Percentiles rank a stretch among this genome's conserved stretches.
phyloP scores from a whole-genome alignment of 345 rosid genomes.

The Noccaea bulbosa region DNA sequence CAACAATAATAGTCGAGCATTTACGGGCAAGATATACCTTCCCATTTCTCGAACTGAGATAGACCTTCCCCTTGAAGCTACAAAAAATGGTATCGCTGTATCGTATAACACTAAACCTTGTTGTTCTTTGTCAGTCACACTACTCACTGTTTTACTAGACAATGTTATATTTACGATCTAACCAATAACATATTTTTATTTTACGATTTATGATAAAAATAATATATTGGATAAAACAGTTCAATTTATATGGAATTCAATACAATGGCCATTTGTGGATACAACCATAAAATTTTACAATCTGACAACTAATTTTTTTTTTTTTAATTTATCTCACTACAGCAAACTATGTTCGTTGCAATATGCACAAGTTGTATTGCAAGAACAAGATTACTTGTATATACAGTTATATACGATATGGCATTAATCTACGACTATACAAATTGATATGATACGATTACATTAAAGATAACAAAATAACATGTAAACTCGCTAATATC shows the following conservation, averaged over 20 bases:
- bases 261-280: constrained; percentile 6
- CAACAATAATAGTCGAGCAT: constrained; percentile 23
- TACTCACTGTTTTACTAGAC: neutral
- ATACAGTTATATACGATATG: neutral
- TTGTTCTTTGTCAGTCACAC: constrained; percentile 1
- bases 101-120: neutral
- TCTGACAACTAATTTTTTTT: neutral
- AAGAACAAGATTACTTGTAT: constrained; percentile 4
- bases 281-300: neutral
- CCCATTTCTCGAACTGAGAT: constrained; percentile 12
- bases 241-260: no score
- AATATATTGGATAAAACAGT: neutral
- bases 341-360: constrained; percentile 4
- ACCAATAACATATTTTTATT: neutral
- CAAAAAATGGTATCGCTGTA: neutral
- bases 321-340: no score
- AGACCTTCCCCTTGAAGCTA: constrained; percentile 37
- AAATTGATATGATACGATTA: constrained; percentile 16
- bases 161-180: constrained; percentile 9
- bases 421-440: neutral
- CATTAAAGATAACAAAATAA: constrained; percentile 13
- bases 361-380: constrained; percentile 14
- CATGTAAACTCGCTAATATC: constrained; percentile 27
- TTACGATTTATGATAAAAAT: neutral
- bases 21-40: constrained; percentile 35